phyloP scores from a whole-genome alignment of 495 filamentous ascomycete genomes.

The Aspergillus cristatus region DNA sequence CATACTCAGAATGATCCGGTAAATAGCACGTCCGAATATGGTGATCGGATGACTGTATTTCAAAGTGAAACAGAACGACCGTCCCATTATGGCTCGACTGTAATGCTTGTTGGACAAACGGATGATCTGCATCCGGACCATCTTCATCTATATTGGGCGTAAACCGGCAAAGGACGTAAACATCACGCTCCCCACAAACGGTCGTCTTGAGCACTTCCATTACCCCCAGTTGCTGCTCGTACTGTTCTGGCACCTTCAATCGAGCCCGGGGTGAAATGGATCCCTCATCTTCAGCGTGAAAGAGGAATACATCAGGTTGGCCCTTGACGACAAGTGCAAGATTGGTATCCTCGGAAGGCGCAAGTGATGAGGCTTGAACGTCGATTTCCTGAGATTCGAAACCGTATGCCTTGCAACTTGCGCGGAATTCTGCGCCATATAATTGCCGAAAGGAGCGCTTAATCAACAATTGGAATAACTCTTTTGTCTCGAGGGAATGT shows the following conservation, averaged over 20 bases:
- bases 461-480: conserved; percentile 21
- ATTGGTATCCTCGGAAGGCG: background rate
- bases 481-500: conserved; percentile 9
- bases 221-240: conserved; percentile 15
- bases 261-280: conserved; percentile 3
- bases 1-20: conserved; percentile 19
- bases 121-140: conserved; percentile 16
- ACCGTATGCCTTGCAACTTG: conserved; percentile 15
- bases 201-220: conserved; percentile 25
- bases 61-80: conserved; percentile 22
- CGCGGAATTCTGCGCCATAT: conserved; percentile 23
- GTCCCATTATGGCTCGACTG: conserved; percentile 12
- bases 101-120: conserved; percentile 29
- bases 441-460: conserved; percentile 16
- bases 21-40: conserved; percentile 22
- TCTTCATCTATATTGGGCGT: conserved; percentile 16
- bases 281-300: conserved; percentile 10
- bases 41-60: conserved; percentile 5
- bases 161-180: conserved; percentile 27
- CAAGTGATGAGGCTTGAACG: conserved; percentile 20
- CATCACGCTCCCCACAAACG: conserved; percentile 11
- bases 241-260: conserved; percentile 14
- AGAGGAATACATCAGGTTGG: conserved; percentile 20
- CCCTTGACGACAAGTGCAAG: conserved; percentile 19
- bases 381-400: conserved; percentile 17